These are phyloP conservation scores for Boletus fagicola DNA, from an alignment of 768 basidiomycete species.

Conservation along the genomic window DNA sequence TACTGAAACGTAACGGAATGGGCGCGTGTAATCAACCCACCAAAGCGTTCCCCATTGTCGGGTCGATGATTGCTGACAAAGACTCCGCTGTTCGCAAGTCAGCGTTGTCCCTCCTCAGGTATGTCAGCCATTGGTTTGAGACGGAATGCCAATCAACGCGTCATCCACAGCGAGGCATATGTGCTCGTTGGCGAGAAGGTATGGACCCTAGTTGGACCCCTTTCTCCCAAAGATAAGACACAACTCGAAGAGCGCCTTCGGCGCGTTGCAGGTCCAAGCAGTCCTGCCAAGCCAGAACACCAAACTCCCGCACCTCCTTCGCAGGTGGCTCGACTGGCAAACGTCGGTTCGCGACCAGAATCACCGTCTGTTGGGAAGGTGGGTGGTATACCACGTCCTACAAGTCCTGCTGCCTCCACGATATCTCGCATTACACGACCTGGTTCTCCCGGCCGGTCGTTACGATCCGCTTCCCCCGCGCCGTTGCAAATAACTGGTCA, in stretches of 20 bases:
- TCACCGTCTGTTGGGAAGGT: slow-evolving; percentile 45
- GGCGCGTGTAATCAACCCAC: slow-evolving; percentile 70
- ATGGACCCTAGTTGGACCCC: slow-evolving; percentile 71
- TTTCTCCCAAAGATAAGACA: slow-evolving; percentile 86
- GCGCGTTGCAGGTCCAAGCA: slow-evolving; percentile 69
- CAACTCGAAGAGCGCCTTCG: slow-evolving; percentile 88
- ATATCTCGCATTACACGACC: slow-evolving; percentile 45
- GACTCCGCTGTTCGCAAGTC: slow-evolving; percentile 89
- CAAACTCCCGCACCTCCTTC: slow-evolving; percentile 43
- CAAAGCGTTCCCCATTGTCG: slow-evolving; percentile 77
- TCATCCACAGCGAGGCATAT: slow-evolving; percentile 67
- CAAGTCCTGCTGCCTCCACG: slow-evolving; percentile 44
- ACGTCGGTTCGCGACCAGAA: slow-evolving; percentile 44
- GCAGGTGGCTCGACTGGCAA: slow-evolving; percentile 55
- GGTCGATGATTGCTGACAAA: slow-evolving; percentile 81
- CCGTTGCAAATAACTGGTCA: slow-evolving; percentile 39
- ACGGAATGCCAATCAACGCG: slow-evolving; percentile 7
- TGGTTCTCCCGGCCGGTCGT: slow-evolving; percentile 37
- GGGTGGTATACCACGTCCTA: slow-evolving; percentile 46
- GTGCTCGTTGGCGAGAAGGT: slow-evolving; percentile 81
- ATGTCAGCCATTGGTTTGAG: slow-evolving; percentile 23
- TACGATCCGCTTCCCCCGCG: slow-evolving; percentile 38
- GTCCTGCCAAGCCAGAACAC: slow-evolving; percentile 39
- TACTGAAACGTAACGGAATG: slow-evolving; percentile 82
- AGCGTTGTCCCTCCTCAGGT: slow-evolving; percentile 80